Evolutionary conservation across 1,139 yeast species (phyloP).

Genomic region (Saccharomyces hybrid): DNA sequence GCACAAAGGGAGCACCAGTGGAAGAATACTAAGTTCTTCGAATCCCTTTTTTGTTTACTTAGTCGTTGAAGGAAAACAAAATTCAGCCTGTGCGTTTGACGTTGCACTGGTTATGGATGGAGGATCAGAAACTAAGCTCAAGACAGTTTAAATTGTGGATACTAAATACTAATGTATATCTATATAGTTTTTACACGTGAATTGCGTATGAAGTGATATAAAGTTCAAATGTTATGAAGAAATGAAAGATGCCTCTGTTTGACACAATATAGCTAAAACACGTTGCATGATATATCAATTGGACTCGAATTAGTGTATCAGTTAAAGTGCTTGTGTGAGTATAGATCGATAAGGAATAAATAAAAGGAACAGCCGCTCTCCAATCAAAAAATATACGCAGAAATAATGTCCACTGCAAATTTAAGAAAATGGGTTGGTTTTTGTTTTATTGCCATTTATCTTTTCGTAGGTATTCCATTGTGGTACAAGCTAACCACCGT

Average conservation of each 20-base stretch:
- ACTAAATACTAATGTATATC: background rate
- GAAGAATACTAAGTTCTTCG: background rate
- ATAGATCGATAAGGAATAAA: background rate
- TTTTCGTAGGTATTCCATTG: conserved; percentile 63
- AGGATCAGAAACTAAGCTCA: background rate
- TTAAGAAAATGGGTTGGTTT: conserved; percentile 22
- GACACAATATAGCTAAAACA: background rate
- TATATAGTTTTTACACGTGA: background rate
- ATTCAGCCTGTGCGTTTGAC: no score
- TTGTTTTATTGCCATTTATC: conserved; percentile 34
- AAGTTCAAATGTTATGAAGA: background rate
- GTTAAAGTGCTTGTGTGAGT: background rate
- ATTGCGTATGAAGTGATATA: background rate
- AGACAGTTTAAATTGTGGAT: no score
- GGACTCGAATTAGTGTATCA: background rate
- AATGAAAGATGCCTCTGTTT: background rate
- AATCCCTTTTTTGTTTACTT: background rate
- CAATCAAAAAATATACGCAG: background rate
- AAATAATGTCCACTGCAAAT: conserved; percentile 6
- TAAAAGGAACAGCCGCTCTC: background rate
- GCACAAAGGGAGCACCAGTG: background rate
- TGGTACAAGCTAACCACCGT: conserved; percentile 67
- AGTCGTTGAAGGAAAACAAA: background rate
- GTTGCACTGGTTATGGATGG: background rate
- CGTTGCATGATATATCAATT: background rate